phyloP scores from a whole-genome alignment of 768 basidiomycete genomes.

The Cystobasidium tubakii region DNA sequence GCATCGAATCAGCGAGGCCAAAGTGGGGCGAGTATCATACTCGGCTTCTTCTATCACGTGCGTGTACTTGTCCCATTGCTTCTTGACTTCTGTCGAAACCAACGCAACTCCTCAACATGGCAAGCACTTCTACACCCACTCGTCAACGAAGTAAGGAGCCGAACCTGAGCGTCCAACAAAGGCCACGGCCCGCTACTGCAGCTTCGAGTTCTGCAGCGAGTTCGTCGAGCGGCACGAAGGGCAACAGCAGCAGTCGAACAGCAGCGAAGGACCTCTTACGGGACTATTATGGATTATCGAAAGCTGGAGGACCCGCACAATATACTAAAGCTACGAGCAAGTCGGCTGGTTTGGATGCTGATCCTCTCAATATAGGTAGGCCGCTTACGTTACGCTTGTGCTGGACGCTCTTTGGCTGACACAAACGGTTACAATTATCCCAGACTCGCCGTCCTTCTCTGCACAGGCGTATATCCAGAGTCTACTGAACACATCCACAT shows the following conservation, averaged over 20 bases:
- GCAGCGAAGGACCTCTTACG: constrained; percentile 21
- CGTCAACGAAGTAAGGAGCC: neutral
- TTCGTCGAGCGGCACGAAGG: neutral
- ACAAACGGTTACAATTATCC: neutral
- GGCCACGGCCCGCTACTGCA: neutral
- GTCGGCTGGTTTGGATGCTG: neutral
- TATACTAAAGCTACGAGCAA: neutral
- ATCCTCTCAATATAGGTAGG: constrained; percentile 29
- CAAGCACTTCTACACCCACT: neutral
- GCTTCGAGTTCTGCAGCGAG: constrained; percentile 6
- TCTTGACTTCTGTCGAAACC: neutral
- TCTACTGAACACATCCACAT: constrained; percentile 23
- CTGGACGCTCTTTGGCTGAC: neutral
- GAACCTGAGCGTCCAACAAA: neutral
- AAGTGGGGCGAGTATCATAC: too few relatives aligned
- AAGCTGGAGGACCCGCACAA: neutral
- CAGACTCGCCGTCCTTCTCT: constrained; percentile 30
- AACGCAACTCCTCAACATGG: neutral
- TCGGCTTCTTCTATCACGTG: neutral
- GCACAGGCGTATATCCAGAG: constrained; percentile 6
- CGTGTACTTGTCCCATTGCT: neutral
- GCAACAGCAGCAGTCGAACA: constrained; percentile 10
- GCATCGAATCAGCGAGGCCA: too few relatives aligned
- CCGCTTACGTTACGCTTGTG: neutral
- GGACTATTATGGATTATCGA: constrained; percentile 28